Base-by-base conservation (phyloP, 1,284 basidiomycete genomes). In the Tilletia horrida region DNA sequence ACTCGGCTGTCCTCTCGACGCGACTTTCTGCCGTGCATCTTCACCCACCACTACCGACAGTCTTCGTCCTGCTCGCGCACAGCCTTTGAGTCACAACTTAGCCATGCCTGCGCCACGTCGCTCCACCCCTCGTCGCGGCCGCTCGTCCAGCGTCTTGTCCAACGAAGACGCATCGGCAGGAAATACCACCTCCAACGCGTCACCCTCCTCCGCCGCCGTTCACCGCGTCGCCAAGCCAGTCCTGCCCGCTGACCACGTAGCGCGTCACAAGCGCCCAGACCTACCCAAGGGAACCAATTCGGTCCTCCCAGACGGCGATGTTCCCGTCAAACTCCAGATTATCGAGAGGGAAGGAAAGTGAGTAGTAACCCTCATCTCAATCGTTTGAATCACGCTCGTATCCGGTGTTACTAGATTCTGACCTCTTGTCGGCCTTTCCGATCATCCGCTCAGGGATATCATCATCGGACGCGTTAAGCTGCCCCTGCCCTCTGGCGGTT, bases 381-480 rank as follows among this genome's bases (percentile, higher is more conserved):
- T 11, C 11, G 6, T 40, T 40, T 11, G 48, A 43, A 9, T 43
- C 55, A 31, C 44, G 23, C 6, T 6, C 44, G 4, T 44, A 2
- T 18, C 18, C 35, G 9, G 23, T 43, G 47, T 11, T 1, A n/a
- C 7, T 40, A 45, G 40, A 27, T 11, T 23, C 40, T 23, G n/a
- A 61, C 35, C 25, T 16, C 8, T 7, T 27, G n/a, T n/a, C n/a
- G n/a, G n/a, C 3, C 47, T 25, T 16, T 7, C 44, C 66, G 9
- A 35, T 47, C 63, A 43, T 42, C 57, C 27, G 35, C 11, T 13
- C 44, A 69, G 66, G 64, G 88, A 92, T 84, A 92, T 94, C 76
- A 86, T 92, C 69, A 91, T 93, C 67, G 95, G 93, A 9, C 86
- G 95, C 70, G 87, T 97, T 83, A 98, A 97, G 85, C 90, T 97